These are phyloP conservation scores for Aspergillus cavernicola DNA, from an alignment of 495 filamentous ascomycete species.

Conservation along the genomic window DNA sequence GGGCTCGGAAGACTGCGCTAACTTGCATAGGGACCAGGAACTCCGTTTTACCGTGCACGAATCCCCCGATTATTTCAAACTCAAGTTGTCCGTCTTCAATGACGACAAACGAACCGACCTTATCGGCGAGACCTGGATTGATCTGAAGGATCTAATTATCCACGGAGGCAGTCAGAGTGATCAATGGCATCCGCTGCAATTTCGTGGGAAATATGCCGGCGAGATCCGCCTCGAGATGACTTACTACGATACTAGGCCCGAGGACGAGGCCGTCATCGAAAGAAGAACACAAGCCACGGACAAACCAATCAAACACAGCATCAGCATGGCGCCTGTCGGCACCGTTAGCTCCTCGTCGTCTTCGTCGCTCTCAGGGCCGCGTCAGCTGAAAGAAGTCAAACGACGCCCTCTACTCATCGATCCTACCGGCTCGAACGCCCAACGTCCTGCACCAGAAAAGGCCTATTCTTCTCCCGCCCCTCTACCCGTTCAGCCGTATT, in stretches of 20 bases:
- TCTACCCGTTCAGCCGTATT: slow-evolving; percentile 18
- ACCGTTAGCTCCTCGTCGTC: slow-evolving; percentile 19
- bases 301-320: slow-evolving; percentile 25
- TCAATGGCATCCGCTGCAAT: slow-evolving; percentile 82
- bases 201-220: slow-evolving; percentile 89
- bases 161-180: slow-evolving; percentile 88
- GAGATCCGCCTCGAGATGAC: slow-evolving; percentile 94
- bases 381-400: slow-evolving; percentile 61
- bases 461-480: slow-evolving; percentile 18
- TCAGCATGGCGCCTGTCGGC: slow-evolving; percentile 2
- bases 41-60: slow-evolving; percentile 94
- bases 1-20: slow-evolving; percentile 19
- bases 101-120: slow-evolving; percentile 95
- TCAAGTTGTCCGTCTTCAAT: slow-evolving; percentile 96
- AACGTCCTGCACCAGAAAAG: slow-evolving; percentile 28
- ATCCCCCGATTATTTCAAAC: slow-evolving; percentile 87
- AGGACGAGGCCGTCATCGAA: slow-evolving; percentile 60
- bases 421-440: slow-evolving; percentile 48
- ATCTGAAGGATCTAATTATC: slow-evolving; percentile 74
- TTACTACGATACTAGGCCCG: slow-evolving; percentile 86
- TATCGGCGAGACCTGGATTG: slow-evolving; percentile 89
- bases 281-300: slow-evolving; percentile 48
- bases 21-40: slow-evolving; percentile 80
- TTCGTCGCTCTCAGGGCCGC: slow-evolving; percentile 50
- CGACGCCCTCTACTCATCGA: slow-evolving; percentile 75